These are phyloP conservation scores for Coleophoma cylindrospora DNA, from an alignment of 2,329 filamentous ascomycete species.

Conservation along the genomic window DNA sequence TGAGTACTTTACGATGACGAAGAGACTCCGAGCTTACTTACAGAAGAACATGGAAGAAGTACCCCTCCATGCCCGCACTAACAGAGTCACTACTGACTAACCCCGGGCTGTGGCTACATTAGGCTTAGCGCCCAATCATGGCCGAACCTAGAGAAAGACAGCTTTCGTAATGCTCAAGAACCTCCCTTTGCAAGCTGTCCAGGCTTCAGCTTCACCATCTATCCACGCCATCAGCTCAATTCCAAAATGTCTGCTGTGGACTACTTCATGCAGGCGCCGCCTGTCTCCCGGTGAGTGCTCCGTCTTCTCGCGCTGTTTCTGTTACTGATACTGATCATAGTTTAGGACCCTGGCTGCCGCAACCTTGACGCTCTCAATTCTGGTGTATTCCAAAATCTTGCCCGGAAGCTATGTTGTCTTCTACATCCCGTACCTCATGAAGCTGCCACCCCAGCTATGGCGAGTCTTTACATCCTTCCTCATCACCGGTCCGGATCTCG, in stretches of 20 bases:
- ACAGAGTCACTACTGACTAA: no score
- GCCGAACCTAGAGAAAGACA: background rate
- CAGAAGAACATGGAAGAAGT: no score
- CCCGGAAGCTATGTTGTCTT: slow-evolving; percentile 44
- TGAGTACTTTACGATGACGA: no score
- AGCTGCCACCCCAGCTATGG: slow-evolving; percentile 38
- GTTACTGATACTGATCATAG: slow-evolving; percentile 39
- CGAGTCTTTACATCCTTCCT: slow-evolving; percentile 30
- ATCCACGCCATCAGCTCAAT: slow-evolving; percentile 3
- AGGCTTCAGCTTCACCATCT: background rate
- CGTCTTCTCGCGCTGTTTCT: slow-evolving; percentile 6
- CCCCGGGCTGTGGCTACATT: background rate
- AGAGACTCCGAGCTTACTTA: no score
- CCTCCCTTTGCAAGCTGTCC: background rate
- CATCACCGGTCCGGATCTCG: slow-evolving; percentile 25
- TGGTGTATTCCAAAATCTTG: slow-evolving; percentile 51
- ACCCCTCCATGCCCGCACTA: no score
- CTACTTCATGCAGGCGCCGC: slow-evolving; percentile 60
- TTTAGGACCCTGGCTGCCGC: slow-evolving; percentile 59
- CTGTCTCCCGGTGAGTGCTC: slow-evolving; percentile 55
- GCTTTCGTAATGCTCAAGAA: no score
- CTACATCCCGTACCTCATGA: slow-evolving; percentile 41
- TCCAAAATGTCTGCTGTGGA: slow-evolving; percentile 41
- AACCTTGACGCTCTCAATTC: slow-evolving; percentile 52
- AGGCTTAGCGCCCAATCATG: background rate